Evolutionary conservation across 1,284 basidiomycete genomes (phyloP).

Genomic region (Sporisorium iseilematis-ciliati): DNA sequence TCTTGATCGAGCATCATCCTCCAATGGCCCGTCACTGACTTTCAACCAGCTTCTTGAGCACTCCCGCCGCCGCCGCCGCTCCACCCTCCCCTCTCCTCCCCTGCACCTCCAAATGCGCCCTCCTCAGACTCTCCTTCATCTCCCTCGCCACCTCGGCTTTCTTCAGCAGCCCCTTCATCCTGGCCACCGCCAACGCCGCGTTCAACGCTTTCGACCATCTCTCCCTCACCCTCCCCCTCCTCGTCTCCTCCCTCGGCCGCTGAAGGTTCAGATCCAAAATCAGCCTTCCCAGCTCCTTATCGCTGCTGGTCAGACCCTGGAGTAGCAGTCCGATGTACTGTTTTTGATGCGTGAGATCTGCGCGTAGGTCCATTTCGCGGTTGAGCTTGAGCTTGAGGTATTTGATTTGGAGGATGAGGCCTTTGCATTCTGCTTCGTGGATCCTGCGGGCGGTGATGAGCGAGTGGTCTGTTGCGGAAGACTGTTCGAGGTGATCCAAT

Average conservation of each 20-base stretch:
- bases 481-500: slow-evolving; percentile 31
- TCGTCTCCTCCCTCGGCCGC: slow-evolving; percentile 11
- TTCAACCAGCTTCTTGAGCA: slow-evolving; percentile 8
- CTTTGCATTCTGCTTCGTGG: slow-evolving; percentile 87
- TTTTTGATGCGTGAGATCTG: slow-evolving; percentile 86
- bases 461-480: slow-evolving; percentile 29
- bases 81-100: slow-evolving; percentile 15
- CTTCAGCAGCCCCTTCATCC: slow-evolving; percentile 29
- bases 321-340: slow-evolving; percentile 47
- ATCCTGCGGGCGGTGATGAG: slow-evolving; percentile 57
- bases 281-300: slow-evolving; percentile 27
- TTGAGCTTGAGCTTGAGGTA: slow-evolving; percentile 93
- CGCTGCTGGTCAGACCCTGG: slow-evolving; percentile 28
- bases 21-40: slow-evolving; percentile 2
- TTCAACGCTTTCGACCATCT: slow-evolving; percentile 43
- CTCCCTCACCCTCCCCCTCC: slow-evolving; percentile 8
- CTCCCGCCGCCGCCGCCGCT: not conserved
- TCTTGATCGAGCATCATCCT: not conserved
- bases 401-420: slow-evolving; percentile 85
- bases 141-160: slow-evolving; percentile 13
- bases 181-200: slow-evolving; percentile 19
- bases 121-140: slow-evolving; percentile 29
- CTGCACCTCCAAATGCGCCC: slow-evolving; percentile 36
- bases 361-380: slow-evolving; percentile 84
- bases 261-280: slow-evolving; percentile 43